phyloP scores from a whole-genome alignment of 805 yeast species.

The Wickerhamiella vanderwaltii region DNA sequence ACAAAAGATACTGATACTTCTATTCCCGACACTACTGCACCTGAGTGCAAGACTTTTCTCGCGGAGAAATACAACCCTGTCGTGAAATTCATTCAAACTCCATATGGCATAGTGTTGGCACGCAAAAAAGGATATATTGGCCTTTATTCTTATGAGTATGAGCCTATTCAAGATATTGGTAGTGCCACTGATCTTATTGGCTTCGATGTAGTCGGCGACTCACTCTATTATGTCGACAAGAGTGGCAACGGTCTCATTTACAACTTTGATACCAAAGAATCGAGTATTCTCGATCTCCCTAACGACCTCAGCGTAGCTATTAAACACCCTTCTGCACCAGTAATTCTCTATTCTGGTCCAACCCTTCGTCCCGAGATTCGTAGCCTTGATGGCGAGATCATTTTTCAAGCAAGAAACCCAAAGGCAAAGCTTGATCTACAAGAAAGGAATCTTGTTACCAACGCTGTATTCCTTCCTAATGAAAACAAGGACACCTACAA shows the following conservation, averaged over 20 bases:
- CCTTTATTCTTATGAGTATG: conserved; percentile 16
- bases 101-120: conserved; percentile 18
- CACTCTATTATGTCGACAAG: conserved; percentile 25
- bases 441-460: conserved; percentile 70
- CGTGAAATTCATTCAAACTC: conserved; percentile 12
- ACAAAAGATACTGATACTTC: conserved; percentile 70
- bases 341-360: conserved; percentile 77
- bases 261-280: conserved; percentile 21
- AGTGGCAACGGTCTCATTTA: conserved; percentile 25
- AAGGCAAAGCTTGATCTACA: conserved; percentile 63
- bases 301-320: conserved; percentile 11
- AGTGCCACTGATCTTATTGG: conserved; percentile 15
- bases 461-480: conserved; percentile 36
- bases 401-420: conserved; percentile 75
- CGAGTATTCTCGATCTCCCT: conserved; percentile 7
- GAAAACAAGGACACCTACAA: conserved; percentile 30
- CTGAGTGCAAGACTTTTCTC: conserved; percentile 37
- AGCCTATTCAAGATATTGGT: conserved; percentile 15
- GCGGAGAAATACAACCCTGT: conserved; percentile 27
- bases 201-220: conserved; percentile 12
- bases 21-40: conserved; percentile 50
- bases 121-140: conserved; percentile 22
- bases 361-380: conserved; percentile 54
- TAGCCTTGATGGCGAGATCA: conserved; percentile 20
- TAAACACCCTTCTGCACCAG: conserved; percentile 34